Percentiles rank a stretch among this genome's conserved stretches.
Evolutionary conservation across 2,329 filamentous ascomycete genomes (phyloP).

Genomic region (Periconia sp.): DNA sequence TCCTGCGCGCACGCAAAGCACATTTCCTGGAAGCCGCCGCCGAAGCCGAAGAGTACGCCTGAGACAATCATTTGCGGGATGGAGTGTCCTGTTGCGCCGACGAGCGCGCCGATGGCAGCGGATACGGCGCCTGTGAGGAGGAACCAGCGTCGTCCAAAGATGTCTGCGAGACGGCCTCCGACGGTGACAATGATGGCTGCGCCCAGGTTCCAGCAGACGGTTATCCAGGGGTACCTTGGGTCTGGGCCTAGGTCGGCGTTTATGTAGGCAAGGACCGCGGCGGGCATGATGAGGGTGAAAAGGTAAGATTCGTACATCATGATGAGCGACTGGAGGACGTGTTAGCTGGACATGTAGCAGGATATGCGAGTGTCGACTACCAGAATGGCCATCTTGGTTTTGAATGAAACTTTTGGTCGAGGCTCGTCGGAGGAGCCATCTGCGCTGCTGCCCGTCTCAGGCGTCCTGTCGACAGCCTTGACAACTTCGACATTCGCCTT

Average conservation of each 20-base stretch:
- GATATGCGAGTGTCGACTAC: conserved; percentile 4
- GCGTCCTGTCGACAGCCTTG: conserved; percentile 2
- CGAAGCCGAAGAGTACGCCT: conserved; percentile 30
- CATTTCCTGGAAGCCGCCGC: conserved; percentile 35
- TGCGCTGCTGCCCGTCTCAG: conserved; percentile 3
- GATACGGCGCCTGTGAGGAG: conserved; percentile 36
- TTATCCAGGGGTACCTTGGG: conserved; percentile 45
- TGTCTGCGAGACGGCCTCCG: conserved; percentile 32
- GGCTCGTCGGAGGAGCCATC: conserved; percentile 1
- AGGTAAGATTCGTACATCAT: conserved; percentile 35
- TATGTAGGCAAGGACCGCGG: conserved; percentile 41
- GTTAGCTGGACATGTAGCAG: neutral
- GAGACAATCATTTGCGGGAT: conserved; percentile 33
- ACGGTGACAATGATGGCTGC: conserved; percentile 45
- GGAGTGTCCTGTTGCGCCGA: conserved; percentile 30
- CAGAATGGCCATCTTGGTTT: conserved; percentile 20
- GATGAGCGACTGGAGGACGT: conserved; percentile 15
- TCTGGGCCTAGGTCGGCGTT: conserved; percentile 45
- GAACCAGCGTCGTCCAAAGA: conserved; percentile 41
- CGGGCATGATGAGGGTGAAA: conserved; percentile 45
- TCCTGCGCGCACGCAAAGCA: conserved; percentile 31
- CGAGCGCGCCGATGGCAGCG: conserved; percentile 28
- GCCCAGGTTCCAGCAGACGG: conserved; percentile 33
- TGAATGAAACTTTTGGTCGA: conserved; percentile 14
- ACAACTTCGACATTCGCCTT: conserved; percentile 1